phyloP scores from a whole-genome alignment of 768 basidiomycete genomes.

The Lyophyllum atratum region DNA sequence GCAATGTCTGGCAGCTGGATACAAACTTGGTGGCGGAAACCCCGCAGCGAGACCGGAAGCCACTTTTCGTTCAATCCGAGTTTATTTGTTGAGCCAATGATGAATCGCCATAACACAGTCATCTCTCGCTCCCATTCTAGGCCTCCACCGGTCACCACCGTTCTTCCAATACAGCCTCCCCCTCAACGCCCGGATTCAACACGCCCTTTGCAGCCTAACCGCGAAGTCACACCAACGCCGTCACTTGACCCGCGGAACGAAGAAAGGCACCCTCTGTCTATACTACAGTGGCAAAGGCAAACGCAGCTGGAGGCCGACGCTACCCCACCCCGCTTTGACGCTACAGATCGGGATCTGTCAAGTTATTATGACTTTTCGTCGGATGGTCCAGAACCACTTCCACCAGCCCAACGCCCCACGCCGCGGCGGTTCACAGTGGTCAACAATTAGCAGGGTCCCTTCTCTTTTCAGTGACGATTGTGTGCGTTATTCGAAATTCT shows the following conservation, averaged over 20 bases:
- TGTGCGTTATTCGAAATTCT: neutral
- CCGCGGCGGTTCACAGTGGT: conserved; percentile 33
- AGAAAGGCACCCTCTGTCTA: conserved; percentile 21
- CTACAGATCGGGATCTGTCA: conserved; percentile 31
- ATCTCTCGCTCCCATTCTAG: conserved; percentile 6
- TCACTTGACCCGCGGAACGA: conserved; percentile 12
- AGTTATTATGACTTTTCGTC: conserved; percentile 33
- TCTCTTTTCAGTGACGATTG: neutral
- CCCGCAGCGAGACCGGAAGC: conserved; percentile 2
- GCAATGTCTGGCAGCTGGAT: neutral
- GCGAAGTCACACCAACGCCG: conserved; percentile 11
- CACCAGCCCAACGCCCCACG: conserved; percentile 20
- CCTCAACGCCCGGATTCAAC: conserved; percentile 12
- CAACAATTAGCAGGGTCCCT: conserved; percentile 23
- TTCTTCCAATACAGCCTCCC: conserved; percentile 12
- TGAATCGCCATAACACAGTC: conserved; percentile 1
- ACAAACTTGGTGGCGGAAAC: conserved; percentile 2
- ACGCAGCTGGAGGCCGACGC: conserved; percentile 26
- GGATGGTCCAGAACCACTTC: conserved; percentile 17
- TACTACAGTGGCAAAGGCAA: conserved; percentile 30
- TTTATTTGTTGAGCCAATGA: conserved; percentile 23
- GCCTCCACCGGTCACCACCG: conserved; percentile 20
- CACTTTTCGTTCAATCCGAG: conserved; percentile 30
- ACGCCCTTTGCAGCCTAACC: conserved; percentile 11
- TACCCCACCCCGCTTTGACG: conserved; percentile 23